These are phyloP conservation scores for Oryza officinalis DNA, from an alignment of 176 grass and related monocot species.

Conservation along the genomic window DNA sequence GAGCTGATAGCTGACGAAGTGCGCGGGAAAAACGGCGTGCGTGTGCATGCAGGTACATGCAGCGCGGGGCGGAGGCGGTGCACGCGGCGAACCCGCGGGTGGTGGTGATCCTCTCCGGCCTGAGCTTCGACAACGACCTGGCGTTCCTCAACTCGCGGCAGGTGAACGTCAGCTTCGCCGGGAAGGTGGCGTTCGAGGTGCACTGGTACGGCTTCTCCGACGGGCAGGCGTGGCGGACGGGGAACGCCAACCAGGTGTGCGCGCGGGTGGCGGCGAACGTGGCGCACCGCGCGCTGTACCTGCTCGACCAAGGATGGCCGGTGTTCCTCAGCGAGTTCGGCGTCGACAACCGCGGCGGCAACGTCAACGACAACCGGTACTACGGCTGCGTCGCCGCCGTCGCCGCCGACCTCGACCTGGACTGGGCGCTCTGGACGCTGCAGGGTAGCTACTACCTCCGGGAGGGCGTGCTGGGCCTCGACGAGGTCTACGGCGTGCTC, in stretches of 20 bases:
- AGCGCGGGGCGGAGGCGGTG: constrained; percentile 80
- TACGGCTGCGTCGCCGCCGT: constrained; percentile 61
- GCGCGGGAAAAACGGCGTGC: background rate
- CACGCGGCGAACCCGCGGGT: constrained; percentile 61
- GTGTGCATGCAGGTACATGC: constrained; percentile 72
- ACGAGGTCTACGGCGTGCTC: constrained; percentile 74
- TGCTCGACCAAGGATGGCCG: constrained; percentile 59
- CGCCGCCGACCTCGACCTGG: constrained; percentile 69
- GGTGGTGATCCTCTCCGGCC: constrained; percentile 77
- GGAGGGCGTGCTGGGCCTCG: constrained; percentile 52
- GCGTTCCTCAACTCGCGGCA: constrained; percentile 57
- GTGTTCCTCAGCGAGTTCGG: constrained; percentile 92
- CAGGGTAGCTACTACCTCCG: constrained; percentile 90
- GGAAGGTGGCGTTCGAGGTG: constrained; percentile 80
- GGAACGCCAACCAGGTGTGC: constrained; percentile 79
- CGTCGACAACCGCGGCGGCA: constrained; percentile 74
- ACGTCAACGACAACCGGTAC: constrained; percentile 77
- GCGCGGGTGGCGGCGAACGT: constrained; percentile 48
- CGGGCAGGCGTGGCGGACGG: constrained; percentile 47
- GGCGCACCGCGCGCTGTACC: constrained; percentile 63
- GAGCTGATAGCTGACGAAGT: background rate
- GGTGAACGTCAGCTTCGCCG: constrained; percentile 56
- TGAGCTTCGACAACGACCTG: constrained; percentile 84
- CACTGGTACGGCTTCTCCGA: constrained; percentile 98
- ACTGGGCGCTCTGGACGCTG: constrained; percentile 90